Conservation (phyloP, 1,284 basidiomycete species). For the Inonotus hispidus region DNA sequence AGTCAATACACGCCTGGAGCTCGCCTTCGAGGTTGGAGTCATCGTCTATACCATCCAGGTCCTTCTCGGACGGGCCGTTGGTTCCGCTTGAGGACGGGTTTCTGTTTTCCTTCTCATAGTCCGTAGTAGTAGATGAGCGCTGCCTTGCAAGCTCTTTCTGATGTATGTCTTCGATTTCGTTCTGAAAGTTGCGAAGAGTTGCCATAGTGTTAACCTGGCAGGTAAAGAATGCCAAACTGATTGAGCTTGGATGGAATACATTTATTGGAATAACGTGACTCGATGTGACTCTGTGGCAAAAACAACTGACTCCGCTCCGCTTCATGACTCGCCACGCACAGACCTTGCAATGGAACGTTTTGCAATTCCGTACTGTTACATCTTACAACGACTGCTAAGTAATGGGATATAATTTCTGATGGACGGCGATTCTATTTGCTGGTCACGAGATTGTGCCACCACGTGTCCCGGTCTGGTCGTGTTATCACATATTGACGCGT, state of each 20-base stretch:
- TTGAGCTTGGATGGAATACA: neutral
- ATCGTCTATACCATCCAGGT: neutral
- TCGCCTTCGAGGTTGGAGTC: conserved; percentile 47
- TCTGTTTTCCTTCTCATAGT: conserved; percentile 37
- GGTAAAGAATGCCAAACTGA: neutral
- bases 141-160: conserved; percentile 58
- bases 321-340: neutral
- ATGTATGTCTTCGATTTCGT: conserved; percentile 69
- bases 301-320: neutral
- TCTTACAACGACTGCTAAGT: neutral
- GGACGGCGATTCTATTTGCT: too few relatives aligned
- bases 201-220: conserved; percentile 39
- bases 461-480: neutral
- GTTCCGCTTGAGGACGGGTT: conserved; percentile 25
- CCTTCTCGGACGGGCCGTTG: conserved; percentile 17
- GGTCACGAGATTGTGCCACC: too few relatives aligned
- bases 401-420: too few relatives aligned
- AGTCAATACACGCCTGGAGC: conserved; percentile 47
- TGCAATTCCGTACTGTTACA: neutral
- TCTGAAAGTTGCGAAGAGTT: conserved; percentile 63
- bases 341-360: neutral
- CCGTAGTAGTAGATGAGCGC: conserved; percentile 29
- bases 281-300: neutral
- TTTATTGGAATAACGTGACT: conserved; percentile 8
- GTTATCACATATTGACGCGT: neutral